Evolutionary conservation across 225 moss, liverwort and hornwort genomes (phyloP), one percentile per base, ranked within the genome.

Genomic region (Pseudisothecium myosuroides): DNA sequence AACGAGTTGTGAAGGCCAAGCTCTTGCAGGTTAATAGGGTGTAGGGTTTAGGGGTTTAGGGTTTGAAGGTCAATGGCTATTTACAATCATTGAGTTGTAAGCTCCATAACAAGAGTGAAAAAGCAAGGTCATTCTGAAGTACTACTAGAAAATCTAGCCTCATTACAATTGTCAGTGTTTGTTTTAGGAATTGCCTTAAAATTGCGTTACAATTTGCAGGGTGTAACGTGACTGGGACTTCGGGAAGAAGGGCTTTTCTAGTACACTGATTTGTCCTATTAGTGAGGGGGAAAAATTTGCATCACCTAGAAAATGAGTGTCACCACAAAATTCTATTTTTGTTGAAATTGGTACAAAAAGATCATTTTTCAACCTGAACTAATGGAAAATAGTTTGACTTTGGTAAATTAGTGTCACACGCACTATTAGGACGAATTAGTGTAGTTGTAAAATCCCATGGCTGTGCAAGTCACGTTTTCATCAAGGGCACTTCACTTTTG

Each of bases 21-120:
- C 90, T 96, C 78, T 88, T 98, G 84, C 98, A 98, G 98, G 98
- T 98, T 59, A n/a, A n/a, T n/a, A n/a, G n/a, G n/a, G n/a, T n/a
- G n/a, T n/a, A n/a, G n/a, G 45, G 45, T 45, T 45, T 45, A 45
- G 45, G 45, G 45, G 45, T 45, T 45, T 45, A 45, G 45, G 45
- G 45, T 45, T 45, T 45, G 8, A n/a, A n/a, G n/a, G 61, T 82
- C 43, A 31, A 82, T 82, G 82, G 31, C 58, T 60, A 32, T 50
- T 62, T 31, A 5, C 49, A 65, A 56, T 75, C 71, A 32, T 28
- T 67, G 83, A 41, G 34, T 59, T 81, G 23, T 61, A 22, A 58
- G 10, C 37, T 83, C 12, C 28, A 5, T 50, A 61, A 50, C 9
- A 29, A 50, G 36, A 50, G 52, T 52, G 37, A 52, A 82, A 50